Evolutionary conservation across 352 stramenopile species (phyloP), one percentile per base, ranked within the genome.

Genomic region (Phytophthora colocasiae): DNA sequence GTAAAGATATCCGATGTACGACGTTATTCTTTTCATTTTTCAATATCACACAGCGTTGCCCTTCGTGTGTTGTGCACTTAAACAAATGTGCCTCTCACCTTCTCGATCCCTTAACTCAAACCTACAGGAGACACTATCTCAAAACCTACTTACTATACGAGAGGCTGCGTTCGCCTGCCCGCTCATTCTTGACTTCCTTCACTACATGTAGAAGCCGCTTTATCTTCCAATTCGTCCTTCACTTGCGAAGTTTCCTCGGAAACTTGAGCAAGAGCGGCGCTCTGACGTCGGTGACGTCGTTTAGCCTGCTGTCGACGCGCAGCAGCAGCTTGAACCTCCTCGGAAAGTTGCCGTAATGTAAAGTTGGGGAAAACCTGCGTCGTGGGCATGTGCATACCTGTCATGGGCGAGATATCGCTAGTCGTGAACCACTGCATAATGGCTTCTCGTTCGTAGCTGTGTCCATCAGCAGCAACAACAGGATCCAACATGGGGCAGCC

Each of bases 371-470:
- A 89, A 11, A 93, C 77, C 51, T 90, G 77, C n/a, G 67, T 90
- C n/a, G 84, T 91, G 34, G 71, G 61, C 57, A 96, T 89, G 52
- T 83, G 69, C 66, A 78, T 81, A 26, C 85, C 85, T 1, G 87
- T 96, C 75, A 93, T 84, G 4, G 89, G 89, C 15, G 87, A 95
- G 15, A 85, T 93, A 56, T 87, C 71, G 46, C 89, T 85, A 19
- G 77, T 97, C 38, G 85, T 81, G 32, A 99, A 89, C 97, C 97
- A 99, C 29, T 91, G 79, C 68, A 85, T 53, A 63, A 99, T 99
- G 6, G 96, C 97, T 45, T 85, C 80, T 19, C 96, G 84, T 53
- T 99, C 97, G 77, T 99, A 99, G 22, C 96, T 98, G 68, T 99
- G 95, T n/a, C 97, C 97, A 71, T 99, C 97, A 6, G 91, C 91